Conservation (phyloP, 805 yeast genomes). For the Saccharomycopsis schoenii region DNA sequence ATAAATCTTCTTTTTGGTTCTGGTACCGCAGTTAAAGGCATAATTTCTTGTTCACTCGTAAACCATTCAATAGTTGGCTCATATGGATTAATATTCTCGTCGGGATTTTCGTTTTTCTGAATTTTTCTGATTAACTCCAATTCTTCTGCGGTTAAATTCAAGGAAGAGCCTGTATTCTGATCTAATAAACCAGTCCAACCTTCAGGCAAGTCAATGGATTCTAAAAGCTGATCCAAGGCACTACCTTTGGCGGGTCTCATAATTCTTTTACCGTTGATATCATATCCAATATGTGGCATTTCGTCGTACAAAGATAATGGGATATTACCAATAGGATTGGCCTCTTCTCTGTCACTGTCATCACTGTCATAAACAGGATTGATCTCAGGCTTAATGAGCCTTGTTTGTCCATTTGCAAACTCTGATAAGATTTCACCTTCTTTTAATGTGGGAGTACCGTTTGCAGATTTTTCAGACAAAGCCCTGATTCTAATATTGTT, state of each 20-base stretch:
- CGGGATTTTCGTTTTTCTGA: slow-evolving; percentile 77
- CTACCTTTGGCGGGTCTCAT: slow-evolving; percentile 98
- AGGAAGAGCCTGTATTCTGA: slow-evolving; percentile 73
- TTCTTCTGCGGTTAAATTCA: slow-evolving; percentile 81
- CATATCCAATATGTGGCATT: slow-evolving; percentile 95
- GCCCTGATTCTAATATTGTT: slow-evolving; percentile 46
- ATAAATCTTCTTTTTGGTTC: slow-evolving; percentile 96
- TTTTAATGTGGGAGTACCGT: slow-evolving; percentile 15
- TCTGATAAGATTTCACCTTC: slow-evolving; percentile 16
- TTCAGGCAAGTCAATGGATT: slow-evolving; percentile 86
- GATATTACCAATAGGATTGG: slow-evolving; percentile 86
- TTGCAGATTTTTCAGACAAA: slow-evolving; percentile 40
- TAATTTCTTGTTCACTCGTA: slow-evolving; percentile 68
- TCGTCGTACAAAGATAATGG: slow-evolving; percentile 93
- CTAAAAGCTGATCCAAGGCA: slow-evolving; percentile 84
- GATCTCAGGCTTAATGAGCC: slow-evolving; percentile 79
- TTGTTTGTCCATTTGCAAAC: slow-evolving; percentile 65
- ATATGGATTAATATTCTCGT: slow-evolving; percentile 73
- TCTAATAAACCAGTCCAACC: slow-evolving; percentile 98
- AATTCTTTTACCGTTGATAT: slow-evolving; percentile 93
- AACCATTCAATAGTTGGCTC: slow-evolving; percentile 96
- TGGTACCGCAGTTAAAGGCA: slow-evolving; percentile 90
- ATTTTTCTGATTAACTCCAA: slow-evolving; percentile 78
- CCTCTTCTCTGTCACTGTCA: slow-evolving; percentile 64
- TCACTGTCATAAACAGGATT: slow-evolving; percentile 93